These are phyloP conservation scores for Vicia faba DNA, from an alignment of 306 rosid species.

Conservation along the genomic window DNA sequence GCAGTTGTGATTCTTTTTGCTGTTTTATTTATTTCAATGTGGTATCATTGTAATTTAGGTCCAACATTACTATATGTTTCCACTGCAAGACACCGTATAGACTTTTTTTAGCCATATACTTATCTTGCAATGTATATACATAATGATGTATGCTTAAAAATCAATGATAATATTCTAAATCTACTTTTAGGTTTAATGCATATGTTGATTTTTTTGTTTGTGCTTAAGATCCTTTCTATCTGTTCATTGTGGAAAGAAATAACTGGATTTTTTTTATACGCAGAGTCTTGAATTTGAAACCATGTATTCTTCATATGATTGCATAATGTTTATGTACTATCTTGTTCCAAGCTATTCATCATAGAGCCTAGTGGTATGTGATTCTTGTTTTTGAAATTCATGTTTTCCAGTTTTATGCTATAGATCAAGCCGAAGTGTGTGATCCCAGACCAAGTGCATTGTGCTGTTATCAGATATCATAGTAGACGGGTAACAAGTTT, in stretches of 20 bases:
- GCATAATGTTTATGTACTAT: background rate
- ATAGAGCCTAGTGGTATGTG: conserved; percentile 4
- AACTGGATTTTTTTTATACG: background rate
- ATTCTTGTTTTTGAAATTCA: conserved; percentile 1
- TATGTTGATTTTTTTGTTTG: background rate
- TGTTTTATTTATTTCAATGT: conserved; percentile 7
- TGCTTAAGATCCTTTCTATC: conserved; percentile 1
- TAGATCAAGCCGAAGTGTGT: conserved; percentile 80
- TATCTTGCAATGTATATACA: background rate
- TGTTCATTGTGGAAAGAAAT: conserved; percentile 13
- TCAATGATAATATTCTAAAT: background rate
- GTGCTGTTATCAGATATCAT: conserved; percentile 93
- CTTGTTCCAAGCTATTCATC: conserved; percentile 6
- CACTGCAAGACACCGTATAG: background rate
- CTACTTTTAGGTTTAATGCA: background rate
- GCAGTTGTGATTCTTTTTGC: background rate
- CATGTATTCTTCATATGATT: background rate
- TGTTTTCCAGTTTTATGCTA: conserved; percentile 25
- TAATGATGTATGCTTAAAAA: conserved; percentile 7
- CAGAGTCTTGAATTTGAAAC: background rate
- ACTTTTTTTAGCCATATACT: conserved; percentile 10
- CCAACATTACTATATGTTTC: background rate
- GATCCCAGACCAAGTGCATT: conserved; percentile 78
- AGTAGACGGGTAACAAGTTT: conserved; percentile 83
- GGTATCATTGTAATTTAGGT: conserved; percentile 10